These are phyloP conservation scores for Monilinia laxa DNA, from an alignment of 2,329 filamentous ascomycete genomes.

Conservation along the genomic window DNA sequence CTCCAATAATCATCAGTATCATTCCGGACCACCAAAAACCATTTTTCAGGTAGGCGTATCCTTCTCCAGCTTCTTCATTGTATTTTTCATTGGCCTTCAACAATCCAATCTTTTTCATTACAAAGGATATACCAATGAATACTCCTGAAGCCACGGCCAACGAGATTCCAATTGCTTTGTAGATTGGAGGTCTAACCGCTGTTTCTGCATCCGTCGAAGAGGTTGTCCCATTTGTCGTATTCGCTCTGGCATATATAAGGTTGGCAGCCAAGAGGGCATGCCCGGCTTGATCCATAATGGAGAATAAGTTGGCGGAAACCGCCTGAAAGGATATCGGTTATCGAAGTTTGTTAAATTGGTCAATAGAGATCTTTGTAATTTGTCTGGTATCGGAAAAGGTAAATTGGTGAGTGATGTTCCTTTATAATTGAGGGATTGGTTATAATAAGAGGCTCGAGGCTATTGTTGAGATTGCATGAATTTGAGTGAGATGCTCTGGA, in stretches of 20 bases:
- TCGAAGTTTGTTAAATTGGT: slow-evolving; percentile 18
- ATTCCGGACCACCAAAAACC: slow-evolving; percentile 93
- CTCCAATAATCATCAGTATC: slow-evolving; percentile 94
- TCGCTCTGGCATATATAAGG: slow-evolving; percentile 47
- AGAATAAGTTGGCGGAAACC: slow-evolving; percentile 26
- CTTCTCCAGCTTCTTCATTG: slow-evolving; percentile 91
- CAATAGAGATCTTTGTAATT: slow-evolving; percentile 7
- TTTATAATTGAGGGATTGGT: slow-evolving; percentile 2
- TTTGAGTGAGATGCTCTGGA: neutral
- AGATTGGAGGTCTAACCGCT: slow-evolving; percentile 45
- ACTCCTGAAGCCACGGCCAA: slow-evolving; percentile 83
- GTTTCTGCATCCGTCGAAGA: slow-evolving; percentile 32
- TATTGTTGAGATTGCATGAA: slow-evolving; percentile 17
- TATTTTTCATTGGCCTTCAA: slow-evolving; percentile 94
- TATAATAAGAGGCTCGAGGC: neutral
- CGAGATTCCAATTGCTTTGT: slow-evolving; percentile 83
- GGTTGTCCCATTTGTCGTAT: slow-evolving; percentile 39
- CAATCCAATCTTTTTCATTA: slow-evolving; percentile 90
- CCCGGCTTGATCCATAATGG: slow-evolving; percentile 44
- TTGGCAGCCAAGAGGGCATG: slow-evolving; percentile 43
- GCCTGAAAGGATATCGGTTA: slow-evolving; percentile 13
- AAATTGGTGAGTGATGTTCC: slow-evolving; percentile 5
- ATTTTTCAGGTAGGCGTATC: slow-evolving; percentile 96
- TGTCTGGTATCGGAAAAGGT: slow-evolving; percentile 1
- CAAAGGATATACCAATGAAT: slow-evolving; percentile 94